Percentiles rank a stretch among this genome's conserved stretches.
phyloP scores from a whole-genome alignment of 345 rosid species.

The Stellera chamaejasme region DNA sequence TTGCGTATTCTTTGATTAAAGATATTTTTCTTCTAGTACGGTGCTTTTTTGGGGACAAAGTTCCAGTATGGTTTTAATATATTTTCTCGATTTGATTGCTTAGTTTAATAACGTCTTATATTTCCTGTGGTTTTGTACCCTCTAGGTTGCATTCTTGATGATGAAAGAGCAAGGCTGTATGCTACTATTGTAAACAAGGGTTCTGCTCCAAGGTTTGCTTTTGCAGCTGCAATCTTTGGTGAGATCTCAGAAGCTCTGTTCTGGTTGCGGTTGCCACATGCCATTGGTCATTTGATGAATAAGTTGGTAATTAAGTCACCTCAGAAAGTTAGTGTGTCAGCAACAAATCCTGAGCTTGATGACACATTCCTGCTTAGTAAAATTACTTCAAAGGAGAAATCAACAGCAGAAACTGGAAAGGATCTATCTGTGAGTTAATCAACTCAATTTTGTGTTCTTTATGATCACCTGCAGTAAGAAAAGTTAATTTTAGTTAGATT shows the following conservation, averaged over 20 bases:
- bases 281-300: conserved; percentile 68
- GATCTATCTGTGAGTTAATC: conserved; percentile 48
- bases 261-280: conserved; percentile 93
- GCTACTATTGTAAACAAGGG: conserved; percentile 80
- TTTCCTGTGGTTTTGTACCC: conserved; percentile 14
- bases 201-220: conserved; percentile 76
- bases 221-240: conserved; percentile 95
- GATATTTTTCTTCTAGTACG: background rate
- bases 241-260: conserved; percentile 85
- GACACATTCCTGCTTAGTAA: conserved; percentile 43
- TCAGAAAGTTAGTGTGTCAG: conserved; percentile 29
- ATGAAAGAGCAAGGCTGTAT: conserved; percentile 78
- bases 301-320: conserved; percentile 49
- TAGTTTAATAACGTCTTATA: conserved; percentile 7
- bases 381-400: conserved; percentile 49
- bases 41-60: background rate
- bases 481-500: conserved; percentile 1
- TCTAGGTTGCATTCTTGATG: conserved; percentile 84
- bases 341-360: conserved; percentile 28
- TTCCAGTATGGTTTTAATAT: conserved; percentile 1
- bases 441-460: background rate
- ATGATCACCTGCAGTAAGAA: background rate
- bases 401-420: conserved; percentile 29
- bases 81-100: conserved; percentile 9
- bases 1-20: too few relatives aligned